Conservation (phyloP, 2,329 filamentous ascomycete genomes). For the Aureobasidium sp. region DNA sequence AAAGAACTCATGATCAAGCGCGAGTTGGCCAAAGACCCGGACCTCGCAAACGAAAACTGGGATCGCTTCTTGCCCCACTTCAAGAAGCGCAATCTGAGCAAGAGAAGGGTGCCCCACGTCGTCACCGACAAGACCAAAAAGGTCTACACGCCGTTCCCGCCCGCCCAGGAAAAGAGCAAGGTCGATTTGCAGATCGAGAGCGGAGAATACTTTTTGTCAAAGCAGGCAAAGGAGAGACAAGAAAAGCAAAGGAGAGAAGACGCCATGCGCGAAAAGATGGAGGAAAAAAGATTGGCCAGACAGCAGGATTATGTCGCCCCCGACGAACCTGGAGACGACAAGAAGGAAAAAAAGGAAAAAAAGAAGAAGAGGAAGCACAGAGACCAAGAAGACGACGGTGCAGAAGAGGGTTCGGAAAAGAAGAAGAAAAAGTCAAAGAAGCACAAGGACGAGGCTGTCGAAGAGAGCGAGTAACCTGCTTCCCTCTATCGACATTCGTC, state of each 20-base stretch:
- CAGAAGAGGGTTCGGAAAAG: conserved; percentile 21
- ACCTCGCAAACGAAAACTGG: conserved; percentile 83
- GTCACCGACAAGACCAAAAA: conserved; percentile 93
- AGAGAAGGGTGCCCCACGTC: conserved; percentile 72
- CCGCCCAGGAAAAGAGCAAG: conserved; percentile 97
- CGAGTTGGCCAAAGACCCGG: conserved; percentile 82
- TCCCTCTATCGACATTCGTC: background rate
- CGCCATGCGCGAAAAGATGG: conserved; percentile 79
- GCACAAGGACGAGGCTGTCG: conserved; percentile 12
- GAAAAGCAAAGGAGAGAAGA: conserved; percentile 73
- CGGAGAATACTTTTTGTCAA: conserved; percentile 92
- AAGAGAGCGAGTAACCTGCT: conserved; percentile 4
- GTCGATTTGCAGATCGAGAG: conserved; percentile 95
- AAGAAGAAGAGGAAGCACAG: conserved; percentile 29
- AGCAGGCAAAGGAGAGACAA: conserved; percentile 82
- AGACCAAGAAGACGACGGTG: conserved; percentile 26
- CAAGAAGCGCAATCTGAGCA: conserved; percentile 85
- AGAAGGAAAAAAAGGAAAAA: conserved; percentile 36
- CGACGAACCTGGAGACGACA: conserved; percentile 57
- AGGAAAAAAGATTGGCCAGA: conserved; percentile 77
- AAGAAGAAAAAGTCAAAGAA: conserved; percentile 16
- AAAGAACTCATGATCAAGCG: conserved; percentile 94
- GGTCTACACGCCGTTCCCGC: conserved; percentile 93
- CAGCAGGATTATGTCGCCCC: conserved; percentile 83
- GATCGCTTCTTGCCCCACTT: conserved; percentile 95